Evolutionary conservation across 371 early-diverging fungal genomes (phyloP).

Genomic region (Nematocida parisii): DNA sequence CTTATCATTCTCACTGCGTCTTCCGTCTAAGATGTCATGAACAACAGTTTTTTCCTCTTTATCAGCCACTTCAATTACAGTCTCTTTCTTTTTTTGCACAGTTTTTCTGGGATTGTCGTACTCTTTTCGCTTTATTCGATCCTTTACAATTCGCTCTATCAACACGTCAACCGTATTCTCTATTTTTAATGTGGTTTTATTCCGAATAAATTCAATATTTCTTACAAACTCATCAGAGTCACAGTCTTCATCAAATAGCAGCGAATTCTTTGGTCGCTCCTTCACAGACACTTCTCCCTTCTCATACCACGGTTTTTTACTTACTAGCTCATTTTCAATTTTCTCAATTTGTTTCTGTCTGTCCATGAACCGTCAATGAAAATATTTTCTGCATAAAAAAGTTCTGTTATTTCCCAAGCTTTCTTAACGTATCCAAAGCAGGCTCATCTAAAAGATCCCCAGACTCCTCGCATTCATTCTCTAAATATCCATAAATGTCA

Average conservation of each 20-base stretch:
- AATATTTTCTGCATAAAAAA: slow-evolving; percentile 20
- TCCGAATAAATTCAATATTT: slow-evolving; percentile 44
- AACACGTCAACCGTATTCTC: slow-evolving; percentile 6
- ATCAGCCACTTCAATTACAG: background rate
- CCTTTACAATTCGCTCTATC: slow-evolving; percentile 33
- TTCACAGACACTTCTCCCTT: slow-evolving; percentile 51
- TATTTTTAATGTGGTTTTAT: slow-evolving; percentile 44
- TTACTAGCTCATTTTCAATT: slow-evolving; percentile 45
- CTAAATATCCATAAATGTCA: slow-evolving; percentile 31
- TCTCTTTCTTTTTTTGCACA: slow-evolving; percentile 3
- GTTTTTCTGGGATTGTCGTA: slow-evolving; percentile 50
- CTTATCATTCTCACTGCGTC: slow-evolving; percentile 51
- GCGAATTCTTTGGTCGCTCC: slow-evolving; percentile 50
- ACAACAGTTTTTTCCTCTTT: slow-evolving; percentile 5
- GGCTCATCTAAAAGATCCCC: slow-evolving; percentile 18
- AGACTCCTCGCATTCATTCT: slow-evolving; percentile 13
- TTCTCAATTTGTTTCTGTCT: slow-evolving; percentile 25
- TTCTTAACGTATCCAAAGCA: slow-evolving; percentile 34
- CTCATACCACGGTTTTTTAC: slow-evolving; percentile 42
- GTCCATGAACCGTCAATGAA: slow-evolving; percentile 28
- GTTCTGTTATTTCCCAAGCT: slow-evolving; percentile 14
- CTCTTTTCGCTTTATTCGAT: slow-evolving; percentile 43
- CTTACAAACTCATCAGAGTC: slow-evolving; percentile 13
- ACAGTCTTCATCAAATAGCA: slow-evolving; percentile 29
- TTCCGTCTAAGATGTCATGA: slow-evolving; percentile 42